Evolutionary conservation across 345 rosid genomes (phyloP).

Genomic region (Trapa incisa): DNA sequence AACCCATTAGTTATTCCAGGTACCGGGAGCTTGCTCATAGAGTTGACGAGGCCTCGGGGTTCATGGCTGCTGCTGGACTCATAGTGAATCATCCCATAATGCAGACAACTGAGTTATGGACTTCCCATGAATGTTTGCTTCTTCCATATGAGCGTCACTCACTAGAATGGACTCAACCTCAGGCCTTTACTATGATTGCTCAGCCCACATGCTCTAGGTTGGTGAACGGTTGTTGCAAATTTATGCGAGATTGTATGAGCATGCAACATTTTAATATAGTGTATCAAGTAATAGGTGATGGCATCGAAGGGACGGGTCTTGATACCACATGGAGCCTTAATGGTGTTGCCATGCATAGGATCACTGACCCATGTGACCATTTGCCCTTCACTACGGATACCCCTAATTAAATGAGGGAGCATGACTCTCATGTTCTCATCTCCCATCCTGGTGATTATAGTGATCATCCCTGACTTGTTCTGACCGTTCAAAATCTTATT

Average conservation of each 20-base stretch:
- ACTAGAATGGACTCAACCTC: conserved; percentile 5
- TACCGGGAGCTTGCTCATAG: conserved; percentile 1
- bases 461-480: conserved; percentile 27
- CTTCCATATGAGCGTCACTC: conserved; percentile 1
- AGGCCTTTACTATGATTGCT: conserved; percentile 3
- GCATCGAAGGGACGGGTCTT: conserved; percentile 31
- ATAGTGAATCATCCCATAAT: conserved; percentile 2
- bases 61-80: conserved; percentile 5
- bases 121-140: conserved; percentile 5
- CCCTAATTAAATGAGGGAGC: conserved; percentile 26
- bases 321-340: conserved; percentile 30
- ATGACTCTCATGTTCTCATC: conserved; percentile 31
- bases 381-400: conserved; percentile 24
- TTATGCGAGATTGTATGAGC: no score
- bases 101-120: conserved; percentile 4
- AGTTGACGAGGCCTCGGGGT: conserved; percentile 1
- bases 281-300: conserved; percentile 2
- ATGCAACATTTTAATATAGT: no score
- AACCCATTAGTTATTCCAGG: not conserved
- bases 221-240: not conserved
- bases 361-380: conserved; percentile 34
- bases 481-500: conserved; percentile 26
- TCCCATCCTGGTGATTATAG: conserved; percentile 19
- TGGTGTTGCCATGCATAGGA: conserved; percentile 37
- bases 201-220: not conserved